Conservation (phyloP, 2,329 filamentous ascomycete genomes). For the Apiospora sp. region DNA sequence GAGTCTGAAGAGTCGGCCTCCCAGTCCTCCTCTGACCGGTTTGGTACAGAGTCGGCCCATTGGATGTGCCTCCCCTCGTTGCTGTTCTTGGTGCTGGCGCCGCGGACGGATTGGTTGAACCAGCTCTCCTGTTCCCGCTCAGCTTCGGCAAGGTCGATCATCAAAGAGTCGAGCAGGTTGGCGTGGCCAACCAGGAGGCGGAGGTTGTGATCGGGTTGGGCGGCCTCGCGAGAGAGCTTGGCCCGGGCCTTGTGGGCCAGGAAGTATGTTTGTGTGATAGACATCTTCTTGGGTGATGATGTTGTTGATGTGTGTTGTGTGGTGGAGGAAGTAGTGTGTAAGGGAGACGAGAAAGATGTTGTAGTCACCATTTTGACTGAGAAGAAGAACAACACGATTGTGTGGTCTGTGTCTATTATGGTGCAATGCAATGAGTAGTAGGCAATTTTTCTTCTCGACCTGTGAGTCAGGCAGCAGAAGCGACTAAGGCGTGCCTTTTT, state of each 20-base stretch:
- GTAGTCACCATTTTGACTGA: constrained; percentile 47
- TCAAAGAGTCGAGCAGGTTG: constrained; percentile 95
- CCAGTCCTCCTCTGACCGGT: constrained; percentile 77
- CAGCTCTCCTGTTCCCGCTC: constrained; percentile 95
- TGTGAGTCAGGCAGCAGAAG: constrained; percentile 47
- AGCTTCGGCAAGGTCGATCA: constrained; percentile 90
- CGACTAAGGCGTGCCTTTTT: constrained; percentile 24
- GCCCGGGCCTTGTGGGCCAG: constrained; percentile 94
- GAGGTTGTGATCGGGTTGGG: constrained; percentile 91
- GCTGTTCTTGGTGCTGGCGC: constrained; percentile 65
- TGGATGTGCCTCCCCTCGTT: constrained; percentile 73
- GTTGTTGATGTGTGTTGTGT: constrained; percentile 31
- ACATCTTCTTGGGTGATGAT: constrained; percentile 72
- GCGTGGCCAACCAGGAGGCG: constrained; percentile 95
- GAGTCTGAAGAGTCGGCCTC: constrained; percentile 59
- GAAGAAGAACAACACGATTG: constrained; percentile 24
- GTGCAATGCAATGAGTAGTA: constrained; percentile 39
- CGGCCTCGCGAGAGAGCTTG: constrained; percentile 94
- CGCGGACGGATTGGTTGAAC: constrained; percentile 95
- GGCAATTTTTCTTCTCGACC: constrained; percentile 34
- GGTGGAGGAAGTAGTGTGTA: constrained; percentile 35
- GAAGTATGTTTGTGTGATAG: constrained; percentile 97
- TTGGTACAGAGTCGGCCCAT: constrained; percentile 83
- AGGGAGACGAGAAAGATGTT: constrained; percentile 30
- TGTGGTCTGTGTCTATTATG: constrained; percentile 37